Conservation (phyloP, 169 alveolate species). For the Plasmodium malariae region DNA sequence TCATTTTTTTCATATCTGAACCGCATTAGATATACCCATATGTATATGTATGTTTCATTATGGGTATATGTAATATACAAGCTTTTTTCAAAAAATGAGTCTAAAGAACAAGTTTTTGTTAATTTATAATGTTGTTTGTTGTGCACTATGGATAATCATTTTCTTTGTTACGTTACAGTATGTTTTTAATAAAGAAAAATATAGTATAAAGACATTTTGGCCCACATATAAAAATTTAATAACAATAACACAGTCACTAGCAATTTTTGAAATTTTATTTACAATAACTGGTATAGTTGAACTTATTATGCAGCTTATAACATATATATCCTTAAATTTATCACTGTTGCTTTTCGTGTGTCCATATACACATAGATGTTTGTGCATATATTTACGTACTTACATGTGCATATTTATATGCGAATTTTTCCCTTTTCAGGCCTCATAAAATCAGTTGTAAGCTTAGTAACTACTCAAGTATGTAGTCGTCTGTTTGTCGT, state of each 20-base stretch:
- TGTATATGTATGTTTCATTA: not conserved
- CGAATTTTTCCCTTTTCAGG: slow-evolving; percentile 23
- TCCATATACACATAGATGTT: slow-evolving; percentile 2
- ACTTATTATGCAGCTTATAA: not conserved
- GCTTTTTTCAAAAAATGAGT: slow-evolving; percentile 20
- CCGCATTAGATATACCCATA: not conserved
- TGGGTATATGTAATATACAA: not conserved
- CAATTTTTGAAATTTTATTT: slow-evolving; percentile 42
- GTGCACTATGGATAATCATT: slow-evolving; percentile 23
- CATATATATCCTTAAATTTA: not conserved
- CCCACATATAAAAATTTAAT: slow-evolving; percentile 21
- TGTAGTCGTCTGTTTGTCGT: slow-evolving; percentile 66
- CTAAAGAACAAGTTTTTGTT: slow-evolving; percentile 25
- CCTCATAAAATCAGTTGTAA: slow-evolving; percentile 21
- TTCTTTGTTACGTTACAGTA: slow-evolving; percentile 34
- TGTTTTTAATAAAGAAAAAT: slow-evolving; percentile 48
- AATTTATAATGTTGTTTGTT: slow-evolving; percentile 30
- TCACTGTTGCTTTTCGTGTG: not conserved
- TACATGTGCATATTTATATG: not conserved
- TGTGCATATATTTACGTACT: not conserved
- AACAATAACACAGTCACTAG: slow-evolving; percentile 44
- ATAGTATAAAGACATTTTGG: slow-evolving; percentile 36
- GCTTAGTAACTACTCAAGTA: slow-evolving; percentile 49
- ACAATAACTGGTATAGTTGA: slow-evolving; percentile 23
- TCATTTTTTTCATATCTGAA: not conserved